phyloP scores from a whole-genome alignment of 768 basidiomycete genomes.

The Lactarius hengduanensis region DNA sequence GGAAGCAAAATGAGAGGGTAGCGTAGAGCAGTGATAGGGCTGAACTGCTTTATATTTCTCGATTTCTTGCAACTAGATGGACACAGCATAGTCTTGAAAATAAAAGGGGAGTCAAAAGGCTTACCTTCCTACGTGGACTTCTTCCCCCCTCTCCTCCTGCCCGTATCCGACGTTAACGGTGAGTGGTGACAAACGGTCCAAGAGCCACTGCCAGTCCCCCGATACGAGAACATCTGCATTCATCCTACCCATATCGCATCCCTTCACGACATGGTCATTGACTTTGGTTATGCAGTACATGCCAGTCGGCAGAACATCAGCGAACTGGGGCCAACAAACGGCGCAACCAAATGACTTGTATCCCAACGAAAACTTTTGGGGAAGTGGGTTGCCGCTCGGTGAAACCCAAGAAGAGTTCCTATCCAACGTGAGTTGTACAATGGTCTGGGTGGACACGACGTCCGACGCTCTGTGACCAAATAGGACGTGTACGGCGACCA shows the following conservation, averaged over 20 bases:
- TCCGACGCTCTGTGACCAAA: neutral
- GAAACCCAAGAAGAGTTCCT: neutral
- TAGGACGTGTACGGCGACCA: neutral
- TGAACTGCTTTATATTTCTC: conserved; percentile 2
- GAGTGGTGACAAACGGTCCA: neutral
- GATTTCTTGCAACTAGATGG: neutral
- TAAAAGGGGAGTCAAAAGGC: conserved; percentile 9
- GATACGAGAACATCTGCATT: neutral
- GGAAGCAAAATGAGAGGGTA: neutral
- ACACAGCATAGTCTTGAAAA: conserved; percentile 1
- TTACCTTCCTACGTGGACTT: neutral
- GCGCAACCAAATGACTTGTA: neutral
- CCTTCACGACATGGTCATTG: neutral
- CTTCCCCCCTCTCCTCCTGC: neutral
- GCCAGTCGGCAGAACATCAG: neutral
- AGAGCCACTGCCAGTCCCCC: neutral
- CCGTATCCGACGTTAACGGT: neutral
- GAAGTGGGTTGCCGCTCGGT: neutral
- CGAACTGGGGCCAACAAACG: neutral
- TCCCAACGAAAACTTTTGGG: neutral
- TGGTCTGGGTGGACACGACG: neutral
- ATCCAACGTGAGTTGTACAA: conserved; percentile 2
- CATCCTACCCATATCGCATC: neutral
- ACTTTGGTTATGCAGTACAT: conserved; percentile 14
- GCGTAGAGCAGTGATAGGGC: neutral